Base-by-base conservation (phyloP, 352 stramenopile species). In the Phytophthora multivora region DNA sequence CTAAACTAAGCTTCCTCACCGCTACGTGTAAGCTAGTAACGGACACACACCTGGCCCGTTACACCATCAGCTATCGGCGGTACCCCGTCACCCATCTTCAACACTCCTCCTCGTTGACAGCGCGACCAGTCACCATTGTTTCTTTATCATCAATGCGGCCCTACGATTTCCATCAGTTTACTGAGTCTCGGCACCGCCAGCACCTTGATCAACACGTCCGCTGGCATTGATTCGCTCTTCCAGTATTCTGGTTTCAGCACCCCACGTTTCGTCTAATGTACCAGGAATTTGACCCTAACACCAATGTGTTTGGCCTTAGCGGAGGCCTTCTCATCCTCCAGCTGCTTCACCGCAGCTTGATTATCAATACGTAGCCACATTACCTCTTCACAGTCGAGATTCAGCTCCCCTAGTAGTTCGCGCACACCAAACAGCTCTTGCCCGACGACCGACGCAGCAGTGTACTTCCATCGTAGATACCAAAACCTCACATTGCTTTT, bases 271-370 rank as follows among this genome's bases (percentile, higher is more conserved):
- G 41, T 46, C 33, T 40, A 47, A 12, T 38, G 4, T 0, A 25
- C 26, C 2, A 65, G 35, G 15, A 69, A 65, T 10, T 69, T 69
- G 46, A 63, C 51, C 13, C 40, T 13, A 0, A 57, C 31, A 26
- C 66, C 56, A 16, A 66, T 57, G 25, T 66, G 63, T 23, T 66
- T 71, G 2, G 56, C 43, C 43, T 57, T 63, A 5, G 31, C 19
- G 0, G 30, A 54, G 0, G 47, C 43, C 0, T 16, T n/a, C 13
- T 66, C 63, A 5, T 36, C 54, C 1, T 53, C 47, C 3, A 30
- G 47, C 19, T 53, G 47, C 31, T 43, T 21, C 4, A 43, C 5
- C 4, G 41, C 59, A 2, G 59, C 40, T 25, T 68, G 51, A n/a
- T 56, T 66, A 18, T 71, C 63, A 0, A 55, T 21, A 3, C 25